Percentiles rank a stretch among this genome's conserved stretches.
Conservation (phyloP, 768 basidiomycete species). For the Xerocomus potaroensis region DNA sequence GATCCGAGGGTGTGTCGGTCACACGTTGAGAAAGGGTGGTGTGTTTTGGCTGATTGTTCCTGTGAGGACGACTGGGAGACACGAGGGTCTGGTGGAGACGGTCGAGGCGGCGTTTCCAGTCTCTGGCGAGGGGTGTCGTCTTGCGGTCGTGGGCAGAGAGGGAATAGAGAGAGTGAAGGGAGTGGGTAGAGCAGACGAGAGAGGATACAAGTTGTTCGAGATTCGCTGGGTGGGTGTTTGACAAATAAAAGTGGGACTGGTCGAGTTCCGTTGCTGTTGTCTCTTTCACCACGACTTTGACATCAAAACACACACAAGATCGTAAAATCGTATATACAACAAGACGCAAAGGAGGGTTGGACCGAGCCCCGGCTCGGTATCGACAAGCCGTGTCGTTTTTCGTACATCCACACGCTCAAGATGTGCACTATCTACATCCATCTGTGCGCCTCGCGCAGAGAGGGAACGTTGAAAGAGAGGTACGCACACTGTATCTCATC, state of each 20-base stretch:
- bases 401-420: not conserved
- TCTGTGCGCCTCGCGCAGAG: not conserved
- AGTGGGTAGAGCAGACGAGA: constrained; percentile 66
- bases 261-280: no score
- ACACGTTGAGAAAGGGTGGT: constrained; percentile 41
- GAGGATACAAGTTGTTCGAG: constrained; percentile 62
- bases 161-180: constrained; percentile 48
- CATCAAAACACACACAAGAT: not conserved
- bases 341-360: no score
- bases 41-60: no score
- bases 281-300: no score
- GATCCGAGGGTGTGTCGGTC: constrained; percentile 61
- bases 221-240: constrained; percentile 74
- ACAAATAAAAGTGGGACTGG: no score
- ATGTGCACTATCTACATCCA: not conserved
- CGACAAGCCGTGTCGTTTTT: no score
- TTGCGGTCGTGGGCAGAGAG: constrained; percentile 36
- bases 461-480: not conserved
- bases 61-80: constrained; percentile 61
- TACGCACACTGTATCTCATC: constrained; percentile 3
- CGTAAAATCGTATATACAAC: no score
- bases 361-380: not conserved
- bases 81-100: constrained; percentile 51
- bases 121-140: no score
- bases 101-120: constrained; percentile 59